A percentile compares a stretch with the other conserved stretches of the same genome.
phyloP scores from a whole-genome alignment of 768 basidiomycete species.

The Termitomyces sp. region DNA sequence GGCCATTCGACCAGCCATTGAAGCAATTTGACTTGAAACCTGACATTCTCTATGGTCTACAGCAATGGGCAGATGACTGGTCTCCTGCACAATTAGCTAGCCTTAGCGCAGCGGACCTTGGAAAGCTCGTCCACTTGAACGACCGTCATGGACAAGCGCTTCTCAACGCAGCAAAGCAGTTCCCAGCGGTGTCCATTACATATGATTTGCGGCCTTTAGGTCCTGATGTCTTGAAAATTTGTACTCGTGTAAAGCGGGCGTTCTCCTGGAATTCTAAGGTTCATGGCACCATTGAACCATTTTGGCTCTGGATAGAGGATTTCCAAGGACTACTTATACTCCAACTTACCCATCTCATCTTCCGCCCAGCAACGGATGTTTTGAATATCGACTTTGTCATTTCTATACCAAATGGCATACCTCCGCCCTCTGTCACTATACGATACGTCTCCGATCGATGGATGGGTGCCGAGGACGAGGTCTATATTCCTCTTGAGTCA shows the following conservation, averaged over 20 bases:
- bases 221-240: constrained; percentile 76
- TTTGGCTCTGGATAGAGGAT: constrained; percentile 97
- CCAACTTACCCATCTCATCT: constrained; percentile 67
- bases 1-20: constrained; percentile 93
- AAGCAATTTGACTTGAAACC: constrained; percentile 72
- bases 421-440: constrained; percentile 65
- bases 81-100: constrained; percentile 66
- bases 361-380: constrained; percentile 58
- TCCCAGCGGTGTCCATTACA: constrained; percentile 66
- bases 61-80: constrained; percentile 78
- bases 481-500: constrained; percentile 54
- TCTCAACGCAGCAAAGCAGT: constrained; percentile 73
- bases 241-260: constrained; percentile 50
- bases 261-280: constrained; percentile 80
- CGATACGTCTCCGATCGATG: constrained; percentile 87
- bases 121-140: constrained; percentile 80
- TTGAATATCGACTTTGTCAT: constrained; percentile 77
- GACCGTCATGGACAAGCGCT: constrained; percentile 79
- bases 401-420: constrained; percentile 53
- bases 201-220: constrained; percentile 78
- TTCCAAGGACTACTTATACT: constrained; percentile 75
- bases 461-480: constrained; percentile 85
- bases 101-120: constrained; percentile 64
- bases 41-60: constrained; percentile 75
- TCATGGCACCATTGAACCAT: constrained; percentile 77